A percentile compares a stretch with the other conserved stretches of the same genome.
These are phyloP conservation scores for Aotearoamyces nothofagi DNA, from an alignment of 2,329 filamentous ascomycete species.

Conservation along the genomic window DNA sequence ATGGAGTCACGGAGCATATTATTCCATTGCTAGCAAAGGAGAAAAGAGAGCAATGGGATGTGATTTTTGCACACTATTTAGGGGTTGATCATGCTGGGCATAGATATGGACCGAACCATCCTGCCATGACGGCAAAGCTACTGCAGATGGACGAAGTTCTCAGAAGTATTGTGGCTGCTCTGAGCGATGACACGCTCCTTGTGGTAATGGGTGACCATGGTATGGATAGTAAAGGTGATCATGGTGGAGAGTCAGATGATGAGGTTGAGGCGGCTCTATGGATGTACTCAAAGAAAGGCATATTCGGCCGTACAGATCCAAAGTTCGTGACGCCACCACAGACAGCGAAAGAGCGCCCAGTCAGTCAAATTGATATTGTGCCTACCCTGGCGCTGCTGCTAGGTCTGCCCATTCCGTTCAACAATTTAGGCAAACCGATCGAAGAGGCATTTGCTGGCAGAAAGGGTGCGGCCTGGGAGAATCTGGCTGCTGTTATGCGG, in stretches of 20 bases:
- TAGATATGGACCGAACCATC: constrained; percentile 84
- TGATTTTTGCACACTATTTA: constrained; percentile 87
- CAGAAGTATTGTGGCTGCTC: constrained; percentile 47
- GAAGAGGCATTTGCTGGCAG: constrained; percentile 77
- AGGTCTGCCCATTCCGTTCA: constrained; percentile 88
- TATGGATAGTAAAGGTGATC: constrained; percentile 94
- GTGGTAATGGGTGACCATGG: constrained; percentile 99
- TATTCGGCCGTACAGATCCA: constrained; percentile 65
- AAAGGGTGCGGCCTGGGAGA: constrained; percentile 56
- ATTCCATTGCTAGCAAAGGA: constrained; percentile 61
- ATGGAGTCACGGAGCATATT: constrained; percentile 83
- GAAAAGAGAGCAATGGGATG: constrained; percentile 64
- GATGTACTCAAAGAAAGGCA: constrained; percentile 88
- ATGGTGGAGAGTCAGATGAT: constrained; percentile 95
- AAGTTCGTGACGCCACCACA: constrained; percentile 40
- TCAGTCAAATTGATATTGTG: constrained; percentile 85
- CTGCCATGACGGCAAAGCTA: constrained; percentile 81
- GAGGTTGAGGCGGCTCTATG: constrained; percentile 89
- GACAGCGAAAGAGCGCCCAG: constrained; percentile 64
- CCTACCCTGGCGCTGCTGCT: constrained; percentile 79
- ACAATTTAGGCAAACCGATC: constrained; percentile 85
- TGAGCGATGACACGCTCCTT: constrained; percentile 78
- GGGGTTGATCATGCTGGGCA: constrained; percentile 96
- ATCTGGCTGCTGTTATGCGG: constrained; percentile 61
- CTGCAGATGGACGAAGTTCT: constrained; percentile 81